phyloP scores from a whole-genome alignment of 202 grass and related monocot species.

The Saccharum hybrid region DNA sequence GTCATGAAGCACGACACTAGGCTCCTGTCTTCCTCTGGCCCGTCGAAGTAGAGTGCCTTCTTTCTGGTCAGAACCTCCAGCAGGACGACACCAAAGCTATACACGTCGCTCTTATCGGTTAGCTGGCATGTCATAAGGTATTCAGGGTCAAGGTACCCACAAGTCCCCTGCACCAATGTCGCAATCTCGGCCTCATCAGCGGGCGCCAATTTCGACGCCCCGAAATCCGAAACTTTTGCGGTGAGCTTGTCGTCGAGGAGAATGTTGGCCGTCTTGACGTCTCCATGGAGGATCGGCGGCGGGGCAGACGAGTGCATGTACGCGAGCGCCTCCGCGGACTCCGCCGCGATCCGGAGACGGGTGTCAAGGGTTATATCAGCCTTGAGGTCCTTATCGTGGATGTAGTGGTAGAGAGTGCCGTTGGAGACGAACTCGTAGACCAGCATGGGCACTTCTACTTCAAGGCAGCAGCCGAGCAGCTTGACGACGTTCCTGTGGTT shows the following conservation, averaged over 20 bases:
- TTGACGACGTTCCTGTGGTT: conserved; percentile 88
- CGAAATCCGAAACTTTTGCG: conserved; percentile 83
- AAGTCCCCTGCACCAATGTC: conserved; percentile 77
- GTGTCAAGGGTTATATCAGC: conserved; percentile 10
- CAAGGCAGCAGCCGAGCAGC: conserved; percentile 85
- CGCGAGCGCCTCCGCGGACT: conserved; percentile 69
- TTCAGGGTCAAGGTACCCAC: conserved; percentile 80
- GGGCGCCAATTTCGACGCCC: conserved; percentile 63
- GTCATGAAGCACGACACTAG: conserved; percentile 60
- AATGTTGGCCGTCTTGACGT: conserved; percentile 82
- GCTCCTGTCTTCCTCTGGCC: conserved; percentile 64
- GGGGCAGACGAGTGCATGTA: conserved; percentile 88
- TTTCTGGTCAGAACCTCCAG: conserved; percentile 72
- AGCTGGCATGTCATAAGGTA: conserved; percentile 75
- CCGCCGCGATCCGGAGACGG: conserved; percentile 59
- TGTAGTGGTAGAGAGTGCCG: conserved; percentile 67
- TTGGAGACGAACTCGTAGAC: conserved; percentile 81
- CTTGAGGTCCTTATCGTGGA: conserved; percentile 38
- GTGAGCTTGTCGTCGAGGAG: conserved; percentile 58
- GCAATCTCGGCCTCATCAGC: conserved; percentile 65
- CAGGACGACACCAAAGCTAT: conserved; percentile 72
- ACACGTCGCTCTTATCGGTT: conserved; percentile 83
- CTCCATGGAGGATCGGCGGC: conserved; percentile 71
- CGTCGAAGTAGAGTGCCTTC: conserved; percentile 68
- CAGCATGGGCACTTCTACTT: conserved; percentile 78